Evolutionary conservation across 2,329 filamentous ascomycete genomes (phyloP), one percentile per base, ranked within the genome.

Genomic region (Escovopsis sp.): DNA sequence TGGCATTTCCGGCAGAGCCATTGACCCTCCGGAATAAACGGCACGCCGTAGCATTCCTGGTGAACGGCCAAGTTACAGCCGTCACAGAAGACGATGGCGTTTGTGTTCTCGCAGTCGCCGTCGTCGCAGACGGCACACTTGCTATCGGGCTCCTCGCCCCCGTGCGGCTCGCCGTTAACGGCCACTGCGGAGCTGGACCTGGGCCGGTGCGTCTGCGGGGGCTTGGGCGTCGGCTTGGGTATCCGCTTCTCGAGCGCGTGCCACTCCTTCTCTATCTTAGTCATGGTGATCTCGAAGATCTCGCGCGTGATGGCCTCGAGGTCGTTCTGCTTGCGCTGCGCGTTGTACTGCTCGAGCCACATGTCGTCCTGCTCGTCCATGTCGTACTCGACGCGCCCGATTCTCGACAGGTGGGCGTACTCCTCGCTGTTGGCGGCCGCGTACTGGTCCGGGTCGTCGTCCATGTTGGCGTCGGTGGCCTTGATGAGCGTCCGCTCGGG

Each of bases 301-400:
- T 94, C 88, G 18, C 88, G 85, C 39, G 88, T 93, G 53, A 98
- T 91, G 2, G 79, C 71, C 51, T 93, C 85, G 19, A 85, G 76
- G 38, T 81, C 78, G 50, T 82, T 75, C 23, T 75, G 72, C 57
- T 80, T 84, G 45, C 91, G 77, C 53, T 83, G 78, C 11, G 68
- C 65, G 54, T 98, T 98, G 57, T 89, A 77, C 34, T 78, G 75
- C 52, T 91, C 83, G 26, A 98, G 68, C 91, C 91, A 98, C 65
- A 88, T 86, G 51, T 94, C 87, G 59, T 98, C 91, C 57, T 98
- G 91, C 62, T 98, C 91, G 56, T 98, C 91, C 91, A 98, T 98
- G 60, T 98, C 91, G 59, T 98, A 98, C 59, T 98, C 91, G 18
- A 98, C 91, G 44, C 85, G 80, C 11, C 86, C 85, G 34, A 93